A percentile compares a stretch with the other conserved stretches of the same genome.
Conservation (phyloP, 495 filamentous ascomycete genomes). For the Xylaria intraflava region DNA sequence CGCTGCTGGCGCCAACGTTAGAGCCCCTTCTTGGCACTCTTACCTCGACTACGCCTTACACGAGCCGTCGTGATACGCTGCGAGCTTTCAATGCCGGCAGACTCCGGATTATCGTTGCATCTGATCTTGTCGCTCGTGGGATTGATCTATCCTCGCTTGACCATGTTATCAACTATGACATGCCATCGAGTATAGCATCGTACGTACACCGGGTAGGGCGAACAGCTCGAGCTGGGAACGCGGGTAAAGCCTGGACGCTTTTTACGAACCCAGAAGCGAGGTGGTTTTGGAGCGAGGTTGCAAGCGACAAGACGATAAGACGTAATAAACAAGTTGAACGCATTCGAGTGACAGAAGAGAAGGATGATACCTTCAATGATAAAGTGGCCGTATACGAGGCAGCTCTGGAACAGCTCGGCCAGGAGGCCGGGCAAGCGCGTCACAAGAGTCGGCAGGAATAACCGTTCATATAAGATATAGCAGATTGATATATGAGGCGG, state of each 20-base stretch:
- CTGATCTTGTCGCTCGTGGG: constrained; percentile 86
- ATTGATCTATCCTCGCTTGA: constrained; percentile 75
- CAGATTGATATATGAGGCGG: neutral
- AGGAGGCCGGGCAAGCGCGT: constrained; percentile 33
- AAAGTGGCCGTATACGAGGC: constrained; percentile 52
- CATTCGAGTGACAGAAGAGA: constrained; percentile 41
- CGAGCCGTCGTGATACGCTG: constrained; percentile 53
- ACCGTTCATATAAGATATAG: neutral
- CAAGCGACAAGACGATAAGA: constrained; percentile 31
- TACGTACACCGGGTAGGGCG: constrained; percentile 93
- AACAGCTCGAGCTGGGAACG: constrained; percentile 75
- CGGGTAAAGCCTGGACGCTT: constrained; percentile 76
- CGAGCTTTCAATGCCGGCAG: constrained; percentile 56
- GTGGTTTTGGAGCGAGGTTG: constrained; percentile 83
- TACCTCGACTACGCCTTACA: constrained; percentile 63
- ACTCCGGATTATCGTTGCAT: constrained; percentile 71
- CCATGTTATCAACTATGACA: constrained; percentile 91
- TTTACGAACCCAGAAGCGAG: constrained; percentile 68
- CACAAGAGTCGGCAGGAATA: neutral
- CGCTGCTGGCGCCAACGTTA: constrained; percentile 55
- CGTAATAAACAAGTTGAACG: constrained; percentile 35
- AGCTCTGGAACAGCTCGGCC: constrained; percentile 48
- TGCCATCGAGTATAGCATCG: constrained; percentile 68
- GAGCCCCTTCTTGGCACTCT: constrained; percentile 57
- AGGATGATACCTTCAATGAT: constrained; percentile 47